A percentile compares a stretch with the other conserved stretches of the same genome.
Evolutionary conservation across 257 asterid genomes (phyloP).

Genomic region (Lycium ferocissimum): DNA sequence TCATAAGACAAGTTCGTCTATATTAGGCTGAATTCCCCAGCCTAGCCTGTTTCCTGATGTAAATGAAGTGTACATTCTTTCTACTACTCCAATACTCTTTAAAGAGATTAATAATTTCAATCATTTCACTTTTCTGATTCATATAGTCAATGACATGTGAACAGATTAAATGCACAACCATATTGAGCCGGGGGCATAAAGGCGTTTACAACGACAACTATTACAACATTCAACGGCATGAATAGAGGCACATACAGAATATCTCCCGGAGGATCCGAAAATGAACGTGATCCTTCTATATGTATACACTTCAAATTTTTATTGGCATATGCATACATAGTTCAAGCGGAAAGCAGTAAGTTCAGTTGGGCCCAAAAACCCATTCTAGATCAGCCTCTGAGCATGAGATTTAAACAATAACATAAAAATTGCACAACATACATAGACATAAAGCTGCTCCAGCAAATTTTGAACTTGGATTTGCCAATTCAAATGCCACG

Average conservation of each 20-base stretch:
- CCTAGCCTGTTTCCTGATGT: conserved; percentile 1
- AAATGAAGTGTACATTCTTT: neutral
- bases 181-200: neutral
- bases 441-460: neutral
- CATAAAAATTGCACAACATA: neutral
- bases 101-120: neutral
- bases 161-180: neutral
- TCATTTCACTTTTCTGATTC: neutral
- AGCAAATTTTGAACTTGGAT: conserved; percentile 33
- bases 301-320: neutral
- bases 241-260: neutral
- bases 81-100: neutral
- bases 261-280: neutral
- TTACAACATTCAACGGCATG: conserved; percentile 8
- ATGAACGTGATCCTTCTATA: neutral
- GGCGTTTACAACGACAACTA: neutral
- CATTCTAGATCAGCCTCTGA: neutral
- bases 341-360: neutral
- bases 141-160: neutral
- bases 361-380: neutral
- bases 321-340: neutral
- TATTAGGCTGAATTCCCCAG: neutral
- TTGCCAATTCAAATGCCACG: neutral
- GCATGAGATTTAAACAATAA: neutral
- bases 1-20: neutral